Evolutionary conservation across 2,329 filamentous ascomycete species (phyloP).

Genomic region (Xylogone sp.): DNA sequence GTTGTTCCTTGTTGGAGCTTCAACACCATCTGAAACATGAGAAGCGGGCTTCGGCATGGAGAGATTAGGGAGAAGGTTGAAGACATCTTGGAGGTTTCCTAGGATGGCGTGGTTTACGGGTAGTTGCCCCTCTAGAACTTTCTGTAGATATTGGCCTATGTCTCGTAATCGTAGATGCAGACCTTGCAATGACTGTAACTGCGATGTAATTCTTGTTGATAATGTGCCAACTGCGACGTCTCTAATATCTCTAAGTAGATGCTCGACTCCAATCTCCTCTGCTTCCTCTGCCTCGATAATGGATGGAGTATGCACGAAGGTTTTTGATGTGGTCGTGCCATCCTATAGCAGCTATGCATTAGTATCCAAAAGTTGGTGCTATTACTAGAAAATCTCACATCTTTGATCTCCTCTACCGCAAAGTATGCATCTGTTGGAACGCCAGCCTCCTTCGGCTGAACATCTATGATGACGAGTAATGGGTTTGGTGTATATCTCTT

Average conservation of each 20-base stretch:
- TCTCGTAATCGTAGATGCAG: conserved; percentile 91
- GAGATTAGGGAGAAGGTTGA: conserved; percentile 96
- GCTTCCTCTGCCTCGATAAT: conserved; percentile 99
- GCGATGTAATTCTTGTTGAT: conserved; percentile 94
- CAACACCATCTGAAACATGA: conserved; percentile 41
- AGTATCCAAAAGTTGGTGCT: conserved; percentile 4
- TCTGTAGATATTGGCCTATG: conserved; percentile 92
- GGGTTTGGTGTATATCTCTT: conserved; percentile 98
- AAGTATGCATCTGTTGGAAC: conserved; percentile 99
- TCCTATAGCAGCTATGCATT: conserved; percentile 55
- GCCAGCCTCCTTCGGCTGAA: conserved; percentile 95
- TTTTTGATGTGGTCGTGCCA: conserved; percentile 93
- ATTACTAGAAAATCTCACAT: conserved; percentile 56
- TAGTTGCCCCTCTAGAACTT: conserved; percentile 87
- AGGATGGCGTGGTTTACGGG: conserved; percentile 97
- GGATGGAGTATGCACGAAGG: conserved; percentile 96
- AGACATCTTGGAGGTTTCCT: conserved; percentile 97
- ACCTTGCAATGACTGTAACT: conserved; percentile 94
- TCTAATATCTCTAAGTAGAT: conserved; percentile 94
- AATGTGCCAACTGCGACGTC: conserved; percentile 97
- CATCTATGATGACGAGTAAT: conserved; percentile 94
- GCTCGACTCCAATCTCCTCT: conserved; percentile 98
- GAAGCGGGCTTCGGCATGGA: conserved; percentile 72
- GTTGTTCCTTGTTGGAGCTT: conserved; percentile 53
- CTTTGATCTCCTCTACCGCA: conserved; percentile 98